These are phyloP conservation scores for Dichotomocladium elegans DNA, from an alignment of 371 early-diverging fungal genomes.

Conservation along the genomic window DNA sequence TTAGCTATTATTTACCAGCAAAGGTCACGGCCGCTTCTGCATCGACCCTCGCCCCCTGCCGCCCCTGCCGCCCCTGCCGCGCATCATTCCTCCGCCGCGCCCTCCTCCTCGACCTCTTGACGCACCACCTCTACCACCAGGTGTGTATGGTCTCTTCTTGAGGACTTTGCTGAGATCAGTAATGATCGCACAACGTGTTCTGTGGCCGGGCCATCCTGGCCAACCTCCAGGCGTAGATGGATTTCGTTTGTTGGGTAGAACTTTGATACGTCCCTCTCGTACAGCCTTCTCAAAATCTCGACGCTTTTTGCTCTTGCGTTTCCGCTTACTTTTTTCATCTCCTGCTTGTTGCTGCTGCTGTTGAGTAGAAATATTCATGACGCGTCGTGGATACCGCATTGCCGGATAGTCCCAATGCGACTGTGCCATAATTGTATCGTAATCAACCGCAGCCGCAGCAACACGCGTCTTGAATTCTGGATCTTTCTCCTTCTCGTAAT, in stretches of 20 bases:
- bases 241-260: slow-evolving; percentile 34
- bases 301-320: slow-evolving; percentile 40
- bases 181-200: slow-evolving; percentile 28
- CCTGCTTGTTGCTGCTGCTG: slow-evolving; percentile 3
- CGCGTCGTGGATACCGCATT: slow-evolving; percentile 13
- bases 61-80: no score
- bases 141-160: background rate
- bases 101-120: background rate
- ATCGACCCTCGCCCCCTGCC: no score
- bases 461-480: slow-evolving; percentile 28
- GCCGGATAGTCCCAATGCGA: slow-evolving; percentile 28
- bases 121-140: slow-evolving; percentile 1
- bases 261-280: slow-evolving; percentile 19
- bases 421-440: slow-evolving; percentile 29
- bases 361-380: slow-evolving; percentile 16
- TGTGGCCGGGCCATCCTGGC: slow-evolving; percentile 51
- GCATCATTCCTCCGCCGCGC: background rate
- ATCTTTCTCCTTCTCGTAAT: slow-evolving; percentile 35
- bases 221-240: slow-evolving; percentile 36
- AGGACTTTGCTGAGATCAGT: slow-evolving; percentile 6
- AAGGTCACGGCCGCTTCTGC: no score
- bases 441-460: slow-evolving; percentile 17
- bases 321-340: background rate
- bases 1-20: no score
- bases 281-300: slow-evolving; percentile 42